Evolutionary conservation across 306 rosid species (phyloP).

Genomic region (Nissolia schottii): DNA sequence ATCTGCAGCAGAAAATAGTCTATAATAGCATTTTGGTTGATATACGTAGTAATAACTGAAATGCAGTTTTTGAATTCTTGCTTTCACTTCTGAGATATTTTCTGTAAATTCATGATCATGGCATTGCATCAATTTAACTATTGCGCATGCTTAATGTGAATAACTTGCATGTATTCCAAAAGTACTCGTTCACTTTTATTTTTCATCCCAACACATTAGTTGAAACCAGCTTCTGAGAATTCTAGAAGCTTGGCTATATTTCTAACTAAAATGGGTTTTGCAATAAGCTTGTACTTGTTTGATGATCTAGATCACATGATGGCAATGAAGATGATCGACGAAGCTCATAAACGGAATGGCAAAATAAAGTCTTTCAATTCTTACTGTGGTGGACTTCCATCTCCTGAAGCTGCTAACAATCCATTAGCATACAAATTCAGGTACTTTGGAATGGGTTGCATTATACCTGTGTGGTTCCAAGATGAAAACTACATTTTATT

Average conservation of each 20-base stretch:
- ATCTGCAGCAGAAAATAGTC: not conserved
- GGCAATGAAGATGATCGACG: slow-evolving; percentile 93
- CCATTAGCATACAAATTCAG: slow-evolving; percentile 95
- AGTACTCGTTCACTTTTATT: not conserved
- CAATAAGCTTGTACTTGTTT: slow-evolving; percentile 15
- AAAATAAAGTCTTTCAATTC: slow-evolving; percentile 73
- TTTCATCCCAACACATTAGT: not conserved
- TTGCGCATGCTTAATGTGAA: not conserved
- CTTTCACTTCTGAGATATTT: not conserved
- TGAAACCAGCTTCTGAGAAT: slow-evolving; percentile 17
- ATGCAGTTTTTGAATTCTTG: not conserved
- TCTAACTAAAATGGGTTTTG: not conserved
- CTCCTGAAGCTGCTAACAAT: slow-evolving; percentile 94
- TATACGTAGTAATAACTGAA: not conserved
- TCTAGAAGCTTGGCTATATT: not conserved
- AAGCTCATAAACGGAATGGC: slow-evolving; percentile 65
- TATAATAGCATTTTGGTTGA: not conserved
- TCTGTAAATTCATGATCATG: not conserved
- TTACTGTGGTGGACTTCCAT: slow-evolving; percentile 94
- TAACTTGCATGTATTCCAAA: not conserved
- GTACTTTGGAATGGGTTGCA: slow-evolving; percentile 39
- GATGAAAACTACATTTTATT: not conserved
- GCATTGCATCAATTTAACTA: not conserved
- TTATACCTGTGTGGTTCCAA: not conserved
- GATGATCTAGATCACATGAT: slow-evolving; percentile 87